Evolutionary conservation across 129 eudicot species (phyloP), one percentile per base, ranked within the genome.

Genomic region (Scalesia atractyloides): DNA sequence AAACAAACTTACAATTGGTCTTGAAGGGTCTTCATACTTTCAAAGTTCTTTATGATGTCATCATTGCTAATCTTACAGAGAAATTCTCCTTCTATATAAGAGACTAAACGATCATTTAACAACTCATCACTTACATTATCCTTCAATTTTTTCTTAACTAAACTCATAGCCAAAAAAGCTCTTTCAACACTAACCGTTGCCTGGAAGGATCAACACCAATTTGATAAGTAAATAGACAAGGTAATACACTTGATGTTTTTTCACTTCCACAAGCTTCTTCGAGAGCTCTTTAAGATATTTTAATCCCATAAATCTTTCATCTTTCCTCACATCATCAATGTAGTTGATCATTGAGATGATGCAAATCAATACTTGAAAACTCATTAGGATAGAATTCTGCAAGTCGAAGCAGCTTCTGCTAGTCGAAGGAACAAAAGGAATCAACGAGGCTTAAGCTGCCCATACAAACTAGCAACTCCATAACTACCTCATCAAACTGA

Each of bases 321-420:
- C n/a, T n/a, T n/a, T n/a, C n/a, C 43, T 64, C 69, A 64, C 19
- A 16, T 39, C 69, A 39, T 39, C 9, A 39, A 64, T 64, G 69
- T 36, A 64, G 30, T 9, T 64, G 69, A 64, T 39, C 30, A 18
- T 16, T 17, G 7, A 64, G 50, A 37, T 5, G n/a, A 37, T 2
- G 50, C 50, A 64, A 61, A 36, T 64, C 51, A 64, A 36, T 20
- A 34, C 17, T 58, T 20, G 68, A 58, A 24, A 72, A 72, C 57
- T 72, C 68, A 6, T 72, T 43, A 16, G 76, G 51, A 58, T 43
- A 72, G 22, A 58, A 58, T 4, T n/a, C 68, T 0, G 59, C 41
- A 72, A 72, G 76, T 43, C 1, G 60, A 24, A 72, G 18, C 47
- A 72, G 43, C 76, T 59, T 72, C 19, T 71, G 54, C 67, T 57